Conservation (phyloP, 2,329 filamentous ascomycete species). For the Clonostachys rhizophaga region DNA sequence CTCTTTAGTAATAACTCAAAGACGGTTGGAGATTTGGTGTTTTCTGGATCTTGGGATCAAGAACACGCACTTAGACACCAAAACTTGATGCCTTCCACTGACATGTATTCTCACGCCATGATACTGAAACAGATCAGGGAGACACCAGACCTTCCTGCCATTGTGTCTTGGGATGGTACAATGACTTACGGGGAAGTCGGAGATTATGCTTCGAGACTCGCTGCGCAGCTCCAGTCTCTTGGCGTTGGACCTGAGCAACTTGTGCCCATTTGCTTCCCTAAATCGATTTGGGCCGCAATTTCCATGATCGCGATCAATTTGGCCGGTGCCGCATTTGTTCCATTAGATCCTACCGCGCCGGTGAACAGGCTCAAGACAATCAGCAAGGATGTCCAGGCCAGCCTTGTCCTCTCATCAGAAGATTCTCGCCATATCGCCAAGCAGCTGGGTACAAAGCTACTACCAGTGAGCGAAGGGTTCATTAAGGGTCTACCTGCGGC, state of each 20-base stretch:
- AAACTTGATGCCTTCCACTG: not conserved
- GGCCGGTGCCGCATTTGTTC: conserved; percentile 18
- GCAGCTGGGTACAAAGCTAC: too few relatives aligned
- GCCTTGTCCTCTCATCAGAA: conserved; percentile 3
- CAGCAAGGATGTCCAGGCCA: conserved; percentile 1
- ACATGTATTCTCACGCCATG: not conserved
- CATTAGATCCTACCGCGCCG: conserved; percentile 14
- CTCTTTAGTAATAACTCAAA: conserved; percentile 2
- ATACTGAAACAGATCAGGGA: too few relatives aligned
- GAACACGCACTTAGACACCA: not conserved
- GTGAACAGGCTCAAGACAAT: not conserved
- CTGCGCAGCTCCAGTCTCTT: conserved; percentile 2
- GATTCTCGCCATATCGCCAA: too few relatives aligned
- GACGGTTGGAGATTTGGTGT: not conserved
- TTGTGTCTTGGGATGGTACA: not conserved
- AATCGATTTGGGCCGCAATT: not conserved
- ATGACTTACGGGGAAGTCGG: conserved; percentile 13
- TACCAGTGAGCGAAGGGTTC: too few relatives aligned
- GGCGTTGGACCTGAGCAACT: not conserved
- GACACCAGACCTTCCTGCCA: not conserved
- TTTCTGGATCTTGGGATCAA: conserved; percentile 1
- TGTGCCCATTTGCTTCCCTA: not conserved
- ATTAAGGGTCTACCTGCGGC: too few relatives aligned
- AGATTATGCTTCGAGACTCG: conserved; percentile 8
- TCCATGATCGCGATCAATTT: conserved; percentile 21